A percentile compares a stretch with the other conserved stretches of the same genome.
These are phyloP conservation scores for Coemansia sp. DNA, from an alignment of 192 early-diverging fungal genomes.

Conservation along the genomic window DNA sequence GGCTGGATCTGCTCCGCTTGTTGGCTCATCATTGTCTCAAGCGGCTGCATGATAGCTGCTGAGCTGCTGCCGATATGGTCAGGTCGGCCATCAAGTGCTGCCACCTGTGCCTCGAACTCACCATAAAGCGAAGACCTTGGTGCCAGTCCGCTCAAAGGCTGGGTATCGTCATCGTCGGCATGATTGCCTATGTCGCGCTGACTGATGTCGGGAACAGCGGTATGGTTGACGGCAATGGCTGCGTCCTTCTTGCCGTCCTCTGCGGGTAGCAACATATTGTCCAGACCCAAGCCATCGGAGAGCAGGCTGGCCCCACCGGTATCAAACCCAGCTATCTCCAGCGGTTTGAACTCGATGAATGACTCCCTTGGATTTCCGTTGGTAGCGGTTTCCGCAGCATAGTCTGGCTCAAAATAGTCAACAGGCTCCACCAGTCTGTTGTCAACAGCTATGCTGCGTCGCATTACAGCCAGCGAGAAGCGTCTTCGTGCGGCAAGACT, in stretches of 20 bases:
- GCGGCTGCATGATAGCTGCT: not conserved
- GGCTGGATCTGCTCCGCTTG: slow-evolving; percentile 13
- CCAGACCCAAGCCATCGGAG: slow-evolving; percentile 25
- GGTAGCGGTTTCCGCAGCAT: not conserved
- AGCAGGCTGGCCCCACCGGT: not conserved
- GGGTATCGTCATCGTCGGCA: slow-evolving; percentile 11
- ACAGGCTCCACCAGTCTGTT: slow-evolving; percentile 40
- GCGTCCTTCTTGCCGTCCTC: not conserved
- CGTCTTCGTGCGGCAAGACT: slow-evolving; percentile 46
- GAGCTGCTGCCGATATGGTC: not conserved
- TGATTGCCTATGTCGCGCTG: not conserved
- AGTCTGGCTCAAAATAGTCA: slow-evolving; percentile 21
- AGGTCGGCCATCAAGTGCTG: not conserved
- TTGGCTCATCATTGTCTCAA: not conserved
- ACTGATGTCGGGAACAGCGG: not conserved
- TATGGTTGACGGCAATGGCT: not conserved
- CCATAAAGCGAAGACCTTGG: slow-evolving; percentile 2
- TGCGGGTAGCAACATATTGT: slow-evolving; percentile 23
- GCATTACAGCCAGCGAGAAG: slow-evolving; percentile 46
- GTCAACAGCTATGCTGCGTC: slow-evolving; percentile 41
- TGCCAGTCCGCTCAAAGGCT: slow-evolving; percentile 15
- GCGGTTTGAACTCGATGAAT: slow-evolving; percentile 40
- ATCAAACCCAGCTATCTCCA: slow-evolving; percentile 29
- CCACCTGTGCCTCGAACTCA: slow-evolving; percentile 1
- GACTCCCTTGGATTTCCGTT: not conserved